Evolutionary conservation across 2,329 filamentous ascomycete genomes (phyloP), one percentile per base, ranked within the genome.

Genomic region (Colletotrichum eremochloae): DNA sequence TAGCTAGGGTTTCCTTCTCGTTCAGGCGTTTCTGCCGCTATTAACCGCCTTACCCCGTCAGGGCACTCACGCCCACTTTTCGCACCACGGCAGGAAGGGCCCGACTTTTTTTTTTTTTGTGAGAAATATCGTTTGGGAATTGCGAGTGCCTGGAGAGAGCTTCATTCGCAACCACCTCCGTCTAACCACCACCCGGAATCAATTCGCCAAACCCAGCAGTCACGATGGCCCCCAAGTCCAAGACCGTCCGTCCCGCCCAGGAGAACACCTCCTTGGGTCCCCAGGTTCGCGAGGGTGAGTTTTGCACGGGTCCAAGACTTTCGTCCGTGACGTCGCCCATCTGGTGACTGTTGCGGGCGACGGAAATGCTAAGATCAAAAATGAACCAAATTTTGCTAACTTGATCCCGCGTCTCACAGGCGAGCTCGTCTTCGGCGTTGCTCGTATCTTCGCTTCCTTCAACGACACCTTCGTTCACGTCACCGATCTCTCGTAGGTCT

Each of bases 221-320:
- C 89, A 94, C 86, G 84, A 98, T 98, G 96, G 68, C 74, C 67
- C 88, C 95, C 87, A 95, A 95, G 86, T 63, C 61, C 61, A 97
- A 97, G 92, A 95, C 96, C 90, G 92, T 92, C 86, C 90, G 92
- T 84, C 91, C 93, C 82, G 90, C 91, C 81, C 92, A 96, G 89
- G 96, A 98, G 92, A 99, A 99, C 89, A 96, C 99, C 90, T 95
- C 93, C 87, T 92, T 98, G 82, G 96, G 96, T 82, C 96, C 96
- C 84, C 94, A 97, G 86, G 94, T 95, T 88, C 93, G 95, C 84
- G 96, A 98, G 90, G 95, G 94, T 96, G 85, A 83, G 91, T 83
- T 77, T 42, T 29, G 44, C 44, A n/a, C 0, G 24, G 12, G 20
- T 24, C 46, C 5, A 48, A 29, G 24, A 8, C 12, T 89, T 92